Conservation (phyloP, 2,329 filamentous ascomycete species). For the Didymella arachidicola region DNA sequence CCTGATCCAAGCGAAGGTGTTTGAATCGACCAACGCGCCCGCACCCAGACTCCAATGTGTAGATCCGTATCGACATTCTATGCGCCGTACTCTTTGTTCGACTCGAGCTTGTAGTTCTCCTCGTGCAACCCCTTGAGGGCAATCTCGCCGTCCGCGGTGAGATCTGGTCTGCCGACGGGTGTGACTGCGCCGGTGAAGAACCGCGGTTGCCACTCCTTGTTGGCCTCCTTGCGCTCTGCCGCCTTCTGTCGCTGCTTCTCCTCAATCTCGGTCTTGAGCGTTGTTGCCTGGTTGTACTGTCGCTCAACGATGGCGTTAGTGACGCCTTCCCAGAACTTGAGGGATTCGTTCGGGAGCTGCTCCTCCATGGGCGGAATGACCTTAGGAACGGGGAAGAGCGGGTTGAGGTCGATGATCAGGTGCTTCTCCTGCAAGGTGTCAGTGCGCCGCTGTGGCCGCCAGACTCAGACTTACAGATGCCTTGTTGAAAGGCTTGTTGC, state of each 20-base stretch:
- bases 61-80: constrained; percentile 15
- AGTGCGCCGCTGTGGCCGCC: constrained; percentile 7
- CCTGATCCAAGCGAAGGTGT: constrained; percentile 18
- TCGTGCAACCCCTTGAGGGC: constrained; percentile 64
- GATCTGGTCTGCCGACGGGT: constrained; percentile 66
- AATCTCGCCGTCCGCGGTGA: constrained; percentile 68
- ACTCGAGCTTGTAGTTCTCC: constrained; percentile 59
- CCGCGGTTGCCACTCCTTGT: constrained; percentile 79
- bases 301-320: constrained; percentile 84
- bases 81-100: constrained; percentile 54
- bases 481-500: constrained; percentile 56
- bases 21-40: constrained; percentile 4
- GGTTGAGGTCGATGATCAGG: constrained; percentile 86
- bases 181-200: constrained; percentile 78
- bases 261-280: constrained; percentile 88
- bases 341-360: constrained; percentile 88
- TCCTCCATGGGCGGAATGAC: constrained; percentile 75
- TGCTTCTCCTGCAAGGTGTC: constrained; percentile 57
- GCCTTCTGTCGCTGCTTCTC: constrained; percentile 87
- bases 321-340: constrained; percentile 85
- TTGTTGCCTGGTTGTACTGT: constrained; percentile 84
- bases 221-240: constrained; percentile 74
- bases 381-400: constrained; percentile 81
- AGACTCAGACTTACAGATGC: constrained; percentile 61
- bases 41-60: constrained; percentile 8